phyloP scores from a whole-genome alignment of 331 rosid species.

The Malus hybrid region DNA sequence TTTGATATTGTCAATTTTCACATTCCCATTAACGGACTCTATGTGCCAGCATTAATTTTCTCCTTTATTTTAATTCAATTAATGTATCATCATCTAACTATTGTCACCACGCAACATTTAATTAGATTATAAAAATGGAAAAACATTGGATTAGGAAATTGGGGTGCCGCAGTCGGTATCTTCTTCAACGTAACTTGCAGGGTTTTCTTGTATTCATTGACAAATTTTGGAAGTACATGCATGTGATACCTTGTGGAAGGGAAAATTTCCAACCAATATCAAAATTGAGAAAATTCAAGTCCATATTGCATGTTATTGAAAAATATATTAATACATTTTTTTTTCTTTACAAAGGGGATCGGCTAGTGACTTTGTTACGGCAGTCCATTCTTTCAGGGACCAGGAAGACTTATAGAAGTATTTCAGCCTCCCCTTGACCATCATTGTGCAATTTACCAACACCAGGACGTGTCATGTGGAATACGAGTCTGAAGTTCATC shows the following conservation, averaged over 20 bases:
- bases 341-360: no score
- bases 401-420: no score
- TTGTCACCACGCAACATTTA: no score
- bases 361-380: no score
- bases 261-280: background rate
- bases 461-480: accelerated
- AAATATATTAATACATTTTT: no score
- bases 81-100: no score
- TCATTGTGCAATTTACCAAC: accelerated
- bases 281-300: background rate
- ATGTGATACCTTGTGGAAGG: background rate
- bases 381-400: no score
- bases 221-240: background rate
- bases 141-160: background rate
- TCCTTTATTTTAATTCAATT: no score
- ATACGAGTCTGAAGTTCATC: no score
- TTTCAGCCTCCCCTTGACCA: accelerated
- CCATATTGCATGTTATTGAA: background rate
- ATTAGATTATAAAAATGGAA: background rate
- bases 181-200: background rate
- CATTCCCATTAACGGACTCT: background rate
- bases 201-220: background rate
- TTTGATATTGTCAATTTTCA: background rate
- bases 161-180: background rate
- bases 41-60: background rate